Conservation (phyloP, 2,329 filamentous ascomycete genomes). For the Cytospora chrysosperma region DNA sequence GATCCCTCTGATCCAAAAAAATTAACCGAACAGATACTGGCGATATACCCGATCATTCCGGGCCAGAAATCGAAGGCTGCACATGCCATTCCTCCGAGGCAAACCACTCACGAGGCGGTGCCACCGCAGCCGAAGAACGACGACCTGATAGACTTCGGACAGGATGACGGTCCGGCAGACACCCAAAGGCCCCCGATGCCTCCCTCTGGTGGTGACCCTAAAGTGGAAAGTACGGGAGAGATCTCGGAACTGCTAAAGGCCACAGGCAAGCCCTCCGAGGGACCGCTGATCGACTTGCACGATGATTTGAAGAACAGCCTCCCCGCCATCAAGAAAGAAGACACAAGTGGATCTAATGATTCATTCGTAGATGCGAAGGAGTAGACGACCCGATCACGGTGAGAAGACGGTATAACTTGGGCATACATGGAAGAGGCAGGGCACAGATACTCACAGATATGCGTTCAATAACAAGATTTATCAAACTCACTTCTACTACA, state of each 20-base stretch:
- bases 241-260: slow-evolving; percentile 45
- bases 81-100: slow-evolving; percentile 56
- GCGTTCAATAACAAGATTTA: neutral
- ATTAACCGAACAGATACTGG: slow-evolving; percentile 77
- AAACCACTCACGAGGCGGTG: slow-evolving; percentile 27
- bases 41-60: slow-evolving; percentile 79
- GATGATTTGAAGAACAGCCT: slow-evolving; percentile 52
- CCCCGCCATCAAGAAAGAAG: slow-evolving; percentile 38
- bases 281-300: slow-evolving; percentile 57
- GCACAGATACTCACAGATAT: neutral
- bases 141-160: slow-evolving; percentile 59
- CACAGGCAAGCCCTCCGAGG: slow-evolving; percentile 46
- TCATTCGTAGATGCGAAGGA: slow-evolving; percentile 41
- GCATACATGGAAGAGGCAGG: neutral
- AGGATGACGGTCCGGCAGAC: slow-evolving; percentile 35
- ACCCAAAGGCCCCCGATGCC: slow-evolving; percentile 15
- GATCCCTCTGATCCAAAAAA: slow-evolving; percentile 57
- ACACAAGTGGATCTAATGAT: slow-evolving; percentile 39
- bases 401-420: neutral
- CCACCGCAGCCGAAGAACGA: slow-evolving; percentile 23
- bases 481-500: neutral
- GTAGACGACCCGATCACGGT: slow-evolving; percentile 21
- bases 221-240: slow-evolving; percentile 34
- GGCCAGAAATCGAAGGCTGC: slow-evolving; percentile 64
- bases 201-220: slow-evolving; percentile 8